Evolutionary conservation across 2,329 filamentous ascomycete genomes (phyloP).

Genomic region (Penicillium sp.): DNA sequence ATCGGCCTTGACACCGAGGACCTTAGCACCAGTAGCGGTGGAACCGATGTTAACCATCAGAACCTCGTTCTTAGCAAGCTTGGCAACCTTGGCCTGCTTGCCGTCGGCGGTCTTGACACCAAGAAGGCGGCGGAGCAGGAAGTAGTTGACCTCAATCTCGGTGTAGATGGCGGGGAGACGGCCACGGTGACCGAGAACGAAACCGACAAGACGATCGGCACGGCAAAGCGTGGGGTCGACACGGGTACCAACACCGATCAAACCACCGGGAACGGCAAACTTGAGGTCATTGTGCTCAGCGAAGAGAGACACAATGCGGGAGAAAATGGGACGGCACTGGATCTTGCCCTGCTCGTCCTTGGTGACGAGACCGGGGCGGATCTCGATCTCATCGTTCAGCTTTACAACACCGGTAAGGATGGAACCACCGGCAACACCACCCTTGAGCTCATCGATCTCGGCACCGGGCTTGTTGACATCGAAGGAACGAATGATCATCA

Average conservation of each 20-base stretch:
- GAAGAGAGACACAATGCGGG: constrained; percentile 89
- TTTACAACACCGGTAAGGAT: constrained; percentile 97
- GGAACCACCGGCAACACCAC: constrained; percentile 94
- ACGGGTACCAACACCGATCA: constrained; percentile 96
- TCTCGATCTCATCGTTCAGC: constrained; percentile 97
- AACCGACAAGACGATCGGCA: constrained; percentile 97
- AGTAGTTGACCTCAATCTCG: constrained; percentile 99
- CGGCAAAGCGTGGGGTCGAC: constrained; percentile 97
- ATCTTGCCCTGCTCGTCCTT: constrained; percentile 92
- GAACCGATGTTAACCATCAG: constrained; percentile 99
- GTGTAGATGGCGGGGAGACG: constrained; percentile 95
- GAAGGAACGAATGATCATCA: constrained; percentile 99
- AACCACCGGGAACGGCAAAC: constrained; percentile 93
- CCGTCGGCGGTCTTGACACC: constrained; percentile 97
- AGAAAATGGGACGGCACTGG: constrained; percentile 96
- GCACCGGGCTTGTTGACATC: constrained; percentile 99
- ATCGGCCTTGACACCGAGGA: constrained; percentile 95
- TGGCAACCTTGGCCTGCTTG: constrained; percentile 99
- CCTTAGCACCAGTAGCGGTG: constrained; percentile 95
- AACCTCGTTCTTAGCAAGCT: constrained; percentile 96
- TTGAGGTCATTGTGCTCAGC: constrained; percentile 98
- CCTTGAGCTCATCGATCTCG: constrained; percentile 97
- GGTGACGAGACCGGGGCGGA: constrained; percentile 95
- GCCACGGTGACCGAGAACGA: constrained; percentile 93
- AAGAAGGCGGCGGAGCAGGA: constrained; percentile 87